Evolutionary conservation across 164 flowering plant genomes (phyloP), one percentile per base, ranked within the genome.

Genomic region (Taxillus chinensis): DNA sequence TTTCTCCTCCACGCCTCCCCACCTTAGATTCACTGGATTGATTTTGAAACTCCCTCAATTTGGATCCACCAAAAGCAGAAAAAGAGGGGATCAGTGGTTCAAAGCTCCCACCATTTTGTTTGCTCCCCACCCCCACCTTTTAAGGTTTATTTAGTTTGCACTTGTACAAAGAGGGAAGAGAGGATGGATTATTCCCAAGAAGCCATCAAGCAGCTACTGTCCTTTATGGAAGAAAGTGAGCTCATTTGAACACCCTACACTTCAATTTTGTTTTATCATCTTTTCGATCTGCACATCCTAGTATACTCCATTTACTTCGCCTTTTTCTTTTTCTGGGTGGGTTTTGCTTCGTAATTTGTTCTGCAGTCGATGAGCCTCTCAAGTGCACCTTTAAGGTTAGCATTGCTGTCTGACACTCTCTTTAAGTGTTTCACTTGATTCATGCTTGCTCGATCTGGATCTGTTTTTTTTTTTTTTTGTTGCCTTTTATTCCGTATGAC

Each of bases 161-260:
- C 27, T 27, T 27, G 27, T 27, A 27, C 27, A 27, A 2, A 60
- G 41, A 17, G 16, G 62, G 57, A 69, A 54, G 80, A 80, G 85
- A 83, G 71, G 66, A 62, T 70, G 53, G 73, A 67, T 10, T 67
- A 67, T 10, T 67, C 76, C 63, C 75, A 73, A 57, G 90, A 83
- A 55, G 82, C 78, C 17, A 67, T 85, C 71, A 82, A 81, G 78
- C 81, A 82, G 51, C 72, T 82, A 5, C 74, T 75, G 63, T 17
- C 72, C 13, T 63, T 78, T 45, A 74, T 82, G 75, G 82, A 77
- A 48, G 67, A 75, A 70, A 73, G 90, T 84, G 51, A 61, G 75
- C 55, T 58, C 45, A 17, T n/a, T 55, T 52, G 7, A 14, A 43
- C 0, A 12, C 39, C 13, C 27, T 55, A 1, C 37, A 15, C 38